These are phyloP conservation scores for Leptomonas pyrrhocoris DNA, from an alignment of 208 protist species.

Conservation along the genomic window DNA sequence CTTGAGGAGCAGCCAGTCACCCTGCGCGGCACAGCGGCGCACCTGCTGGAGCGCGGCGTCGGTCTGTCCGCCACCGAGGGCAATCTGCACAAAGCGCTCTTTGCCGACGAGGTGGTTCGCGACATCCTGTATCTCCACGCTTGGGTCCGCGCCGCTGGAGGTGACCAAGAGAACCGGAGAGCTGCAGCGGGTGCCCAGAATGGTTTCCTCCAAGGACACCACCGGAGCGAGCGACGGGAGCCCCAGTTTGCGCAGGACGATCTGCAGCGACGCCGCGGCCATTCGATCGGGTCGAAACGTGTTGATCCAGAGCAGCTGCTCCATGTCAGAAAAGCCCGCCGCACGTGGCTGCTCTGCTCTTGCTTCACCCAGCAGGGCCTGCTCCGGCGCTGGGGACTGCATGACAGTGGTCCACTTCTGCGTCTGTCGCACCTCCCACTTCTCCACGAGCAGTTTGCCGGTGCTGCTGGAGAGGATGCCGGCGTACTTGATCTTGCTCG, in stretches of 20 bases:
- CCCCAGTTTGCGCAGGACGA: slow-evolving; percentile 67
- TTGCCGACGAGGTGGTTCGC: slow-evolving; percentile 70
- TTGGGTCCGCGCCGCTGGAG: slow-evolving; percentile 94
- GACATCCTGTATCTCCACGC: slow-evolving; percentile 93
- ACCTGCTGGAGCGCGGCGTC: slow-evolving; percentile 89
- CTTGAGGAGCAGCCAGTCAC: slow-evolving; percentile 96
- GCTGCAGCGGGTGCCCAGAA: slow-evolving; percentile 35
- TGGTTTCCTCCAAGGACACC: slow-evolving; percentile 73
- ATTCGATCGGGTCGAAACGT: slow-evolving; percentile 97
- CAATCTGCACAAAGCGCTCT: slow-evolving; percentile 91
- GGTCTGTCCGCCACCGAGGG: slow-evolving; percentile 95
- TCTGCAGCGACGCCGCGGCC: slow-evolving; percentile 69
- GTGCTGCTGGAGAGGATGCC: slow-evolving; percentile 44
- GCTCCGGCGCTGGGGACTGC: slow-evolving; percentile 65
- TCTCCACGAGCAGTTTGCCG: slow-evolving; percentile 41
- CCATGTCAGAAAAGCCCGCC: slow-evolving; percentile 71
- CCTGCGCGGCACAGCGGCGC: slow-evolving; percentile 79
- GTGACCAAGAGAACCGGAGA: slow-evolving; percentile 94
- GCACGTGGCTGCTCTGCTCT: not conserved
- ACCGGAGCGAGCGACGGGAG: slow-evolving; percentile 75
- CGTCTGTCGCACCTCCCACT: slow-evolving; percentile 62
- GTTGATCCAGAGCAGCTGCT: slow-evolving; percentile 95
- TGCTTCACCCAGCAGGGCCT: slow-evolving; percentile 4
- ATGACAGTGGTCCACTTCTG: slow-evolving; percentile 84
- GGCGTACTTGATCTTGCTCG: slow-evolving; percentile 60